Evolutionary conservation across 2,329 filamentous ascomycete species (phyloP).

Genomic region (Nakataea oryzae): DNA sequence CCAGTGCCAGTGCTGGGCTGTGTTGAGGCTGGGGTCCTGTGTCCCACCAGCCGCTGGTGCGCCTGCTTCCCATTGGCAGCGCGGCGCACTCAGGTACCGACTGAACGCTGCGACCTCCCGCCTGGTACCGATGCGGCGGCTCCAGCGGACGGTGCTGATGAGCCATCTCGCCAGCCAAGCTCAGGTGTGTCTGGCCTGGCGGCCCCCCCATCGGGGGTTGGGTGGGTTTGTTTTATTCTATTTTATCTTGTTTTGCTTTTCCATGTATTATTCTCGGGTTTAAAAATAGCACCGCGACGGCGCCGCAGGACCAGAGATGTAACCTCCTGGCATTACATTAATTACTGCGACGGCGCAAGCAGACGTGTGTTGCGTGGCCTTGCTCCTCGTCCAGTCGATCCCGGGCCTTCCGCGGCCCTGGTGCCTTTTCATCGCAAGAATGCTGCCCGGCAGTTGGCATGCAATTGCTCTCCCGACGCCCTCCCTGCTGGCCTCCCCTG

Average conservation of each 20-base stretch:
- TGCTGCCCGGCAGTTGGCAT: not conserved
- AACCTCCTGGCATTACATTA: too few relatives aligned
- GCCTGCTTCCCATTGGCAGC: too few relatives aligned
- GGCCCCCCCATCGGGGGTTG: too few relatives aligned
- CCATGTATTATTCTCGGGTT: not conserved
- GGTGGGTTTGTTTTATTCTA: too few relatives aligned
- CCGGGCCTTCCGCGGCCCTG: too few relatives aligned
- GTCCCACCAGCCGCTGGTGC: not conserved
- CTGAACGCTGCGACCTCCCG: not conserved
- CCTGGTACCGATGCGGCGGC: not conserved
- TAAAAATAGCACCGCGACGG: not conserved
- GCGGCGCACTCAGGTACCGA: not conserved
- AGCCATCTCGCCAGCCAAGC: not conserved
- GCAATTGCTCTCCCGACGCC: not conserved
- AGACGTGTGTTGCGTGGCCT: not conserved
- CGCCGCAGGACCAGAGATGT: not conserved
- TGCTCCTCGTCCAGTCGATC: not conserved
- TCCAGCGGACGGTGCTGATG: not conserved
- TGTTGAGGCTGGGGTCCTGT: not conserved
- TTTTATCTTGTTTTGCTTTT: too few relatives aligned
- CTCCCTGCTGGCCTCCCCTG: too few relatives aligned
- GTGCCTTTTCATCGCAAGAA: not conserved
- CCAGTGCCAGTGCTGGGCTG: too few relatives aligned
- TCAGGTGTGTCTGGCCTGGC: not conserved
- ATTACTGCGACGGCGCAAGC: not conserved